Base-by-base conservation (phyloP, 345 rosid genomes). In the Sonneratia alba region DNA sequence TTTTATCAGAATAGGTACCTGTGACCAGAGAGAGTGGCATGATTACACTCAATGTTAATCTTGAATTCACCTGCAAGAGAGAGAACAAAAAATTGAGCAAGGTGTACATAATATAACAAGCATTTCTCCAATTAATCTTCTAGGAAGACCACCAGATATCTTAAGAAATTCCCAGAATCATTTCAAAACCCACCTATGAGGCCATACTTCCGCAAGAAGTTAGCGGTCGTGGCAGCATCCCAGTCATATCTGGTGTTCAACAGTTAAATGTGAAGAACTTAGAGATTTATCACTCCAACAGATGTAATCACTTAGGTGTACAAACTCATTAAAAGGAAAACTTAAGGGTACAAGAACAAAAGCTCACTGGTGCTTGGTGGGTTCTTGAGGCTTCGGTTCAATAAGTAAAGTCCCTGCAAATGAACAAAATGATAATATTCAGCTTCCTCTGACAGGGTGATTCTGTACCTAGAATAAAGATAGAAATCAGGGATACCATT, bases 321-420 rank as follows among this genome's bases (percentile, higher is more conserved):
- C 45, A 42, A 42, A 42, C 10, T 42, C 45, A 42, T 9, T 42
- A 4, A 9, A 42, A 9, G 45, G 10, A 42, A 42, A 42, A 1
- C 36, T 56, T 56, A 0, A 10, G 36, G 15, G 57, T 38, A 56
- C 36, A 63, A 71, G 14, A 13, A 13, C 19, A 10, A 48, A 77
- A 53, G 43, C 77, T 48, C 83, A 95, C 90, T 92, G 98, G 81
- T 95, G 96, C 72, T 90, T 92, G 64, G 91, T 92, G 14, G 99
- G 99, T 85, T 95, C 99, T 83, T 95, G 99, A 73, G 99, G 99
- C 84, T 95, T 95, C 36, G 99, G 99, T 83, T 95, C 94, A 79
- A 95, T 89, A 70, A 95, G 80, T 69, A 95, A 83, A 9, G 91
- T 89, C 67, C 99, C 96, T 92, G 87, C 63, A 21, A 79, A 16